These are phyloP conservation scores for Closterium sp. DNA, from an alignment of 139 green algal species.

Conservation along the genomic window DNA sequence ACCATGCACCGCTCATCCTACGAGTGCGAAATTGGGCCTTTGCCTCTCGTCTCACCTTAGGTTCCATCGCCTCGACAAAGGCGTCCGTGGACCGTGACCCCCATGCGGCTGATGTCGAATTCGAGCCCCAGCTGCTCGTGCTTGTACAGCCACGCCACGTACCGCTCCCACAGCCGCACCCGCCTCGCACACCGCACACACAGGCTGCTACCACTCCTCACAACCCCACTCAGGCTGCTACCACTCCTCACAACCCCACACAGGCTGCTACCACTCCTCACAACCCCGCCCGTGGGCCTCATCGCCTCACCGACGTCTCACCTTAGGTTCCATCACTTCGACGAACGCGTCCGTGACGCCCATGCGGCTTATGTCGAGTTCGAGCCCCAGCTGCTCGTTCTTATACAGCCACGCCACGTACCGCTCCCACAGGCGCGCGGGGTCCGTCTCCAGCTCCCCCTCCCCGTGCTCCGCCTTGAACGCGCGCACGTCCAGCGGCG, in stretches of 20 bases:
- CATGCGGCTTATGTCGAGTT: slow-evolving; percentile 29
- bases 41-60: slow-evolving; percentile 8
- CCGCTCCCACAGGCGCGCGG: slow-evolving; percentile 19
- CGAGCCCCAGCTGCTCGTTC: slow-evolving; percentile 4
- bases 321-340: slow-evolving; percentile 22
- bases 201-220: too few relatives aligned
- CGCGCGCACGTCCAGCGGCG: not conserved
- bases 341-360: slow-evolving; percentile 30
- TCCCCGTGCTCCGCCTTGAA: slow-evolving; percentile 12
- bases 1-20: not conserved
- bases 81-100: slow-evolving; percentile 30
- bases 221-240: too few relatives aligned
- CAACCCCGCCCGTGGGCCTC: too few relatives aligned
- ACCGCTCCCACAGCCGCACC: slow-evolving; percentile 33
- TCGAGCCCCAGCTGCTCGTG: slow-evolving; percentile 13
- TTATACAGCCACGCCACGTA: slow-evolving; percentile 33
- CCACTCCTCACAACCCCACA: too few relatives aligned
- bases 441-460: slow-evolving; percentile 1
- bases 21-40: not conserved
- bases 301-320: too few relatives aligned
- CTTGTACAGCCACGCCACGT: slow-evolving; percentile 34
- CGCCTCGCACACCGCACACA: too few relatives aligned
- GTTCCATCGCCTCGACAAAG: slow-evolving; percentile 27
- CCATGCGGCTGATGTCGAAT: slow-evolving; percentile 33
- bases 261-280: too few relatives aligned